Evolutionary conservation across 1,284 basidiomycete genomes (phyloP).

Genomic region (Melanopsichium pennsylvanicum): DNA sequence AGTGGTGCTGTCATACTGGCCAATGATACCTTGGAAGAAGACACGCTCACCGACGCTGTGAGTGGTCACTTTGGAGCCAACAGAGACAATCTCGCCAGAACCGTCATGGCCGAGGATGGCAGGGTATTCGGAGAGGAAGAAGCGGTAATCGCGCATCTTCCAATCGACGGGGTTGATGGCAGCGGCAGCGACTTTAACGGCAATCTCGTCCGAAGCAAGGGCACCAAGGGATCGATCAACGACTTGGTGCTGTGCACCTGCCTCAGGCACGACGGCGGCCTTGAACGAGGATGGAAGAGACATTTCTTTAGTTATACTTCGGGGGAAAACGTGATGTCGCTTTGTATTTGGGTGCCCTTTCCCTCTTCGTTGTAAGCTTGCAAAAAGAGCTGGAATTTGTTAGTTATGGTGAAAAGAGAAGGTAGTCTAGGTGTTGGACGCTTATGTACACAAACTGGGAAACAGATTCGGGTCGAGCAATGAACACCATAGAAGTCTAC

Average conservation of each 20-base stretch:
- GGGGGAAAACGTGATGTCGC: too few relatives aligned
- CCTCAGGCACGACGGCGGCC: conserved; percentile 35
- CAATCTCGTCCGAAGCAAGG: conserved; percentile 34
- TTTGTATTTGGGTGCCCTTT: too few relatives aligned
- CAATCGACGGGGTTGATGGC: conserved; percentile 59
- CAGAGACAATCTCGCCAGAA: conserved; percentile 38
- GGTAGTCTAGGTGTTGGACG: too few relatives aligned
- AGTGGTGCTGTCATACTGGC: conserved; percentile 35
- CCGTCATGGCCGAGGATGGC: conserved; percentile 52
- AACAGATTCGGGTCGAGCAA: too few relatives aligned
- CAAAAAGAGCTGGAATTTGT: too few relatives aligned
- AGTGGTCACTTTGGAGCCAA: conserved; percentile 27
- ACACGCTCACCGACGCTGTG: conserved; percentile 48
- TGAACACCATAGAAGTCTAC: conserved; percentile 2
- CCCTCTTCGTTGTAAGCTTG: too few relatives aligned
- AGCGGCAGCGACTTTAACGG: conserved; percentile 45
- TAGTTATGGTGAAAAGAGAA: too few relatives aligned
- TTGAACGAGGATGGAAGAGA: conserved; percentile 31
- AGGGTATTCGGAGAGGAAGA: conserved; percentile 40
- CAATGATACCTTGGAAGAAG: conserved; percentile 58
- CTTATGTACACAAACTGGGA: too few relatives aligned
- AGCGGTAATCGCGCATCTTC: conserved; percentile 47
- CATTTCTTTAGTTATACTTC: too few relatives aligned
- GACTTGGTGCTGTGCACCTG: conserved; percentile 27
- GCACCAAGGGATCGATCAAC: conserved; percentile 26